Conservation (phyloP, 1,284 basidiomycete species). For the Ustilago loliicola region DNA sequence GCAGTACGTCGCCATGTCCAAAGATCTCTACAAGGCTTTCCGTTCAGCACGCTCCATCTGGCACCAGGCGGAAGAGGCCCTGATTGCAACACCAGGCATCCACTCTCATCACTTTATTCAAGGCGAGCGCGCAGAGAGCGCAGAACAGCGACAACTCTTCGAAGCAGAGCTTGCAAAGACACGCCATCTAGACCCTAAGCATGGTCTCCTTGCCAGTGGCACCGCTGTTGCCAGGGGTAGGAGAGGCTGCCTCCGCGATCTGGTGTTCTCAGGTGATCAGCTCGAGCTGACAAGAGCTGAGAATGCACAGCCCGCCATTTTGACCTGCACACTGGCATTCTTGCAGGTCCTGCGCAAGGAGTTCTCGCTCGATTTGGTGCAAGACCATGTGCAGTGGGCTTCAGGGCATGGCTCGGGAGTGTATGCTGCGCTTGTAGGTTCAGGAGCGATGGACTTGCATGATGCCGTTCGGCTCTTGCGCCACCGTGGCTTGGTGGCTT, state of each 20-base stretch:
- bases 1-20: slow-evolving; percentile 69
- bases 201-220: slow-evolving; percentile 46
- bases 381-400: slow-evolving; percentile 60
- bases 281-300: slow-evolving; percentile 66
- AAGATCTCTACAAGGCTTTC: slow-evolving; percentile 65
- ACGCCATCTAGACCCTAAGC: slow-evolving; percentile 41
- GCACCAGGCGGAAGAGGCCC: slow-evolving; percentile 65
- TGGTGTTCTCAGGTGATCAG: slow-evolving; percentile 67
- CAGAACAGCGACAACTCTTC: slow-evolving; percentile 54
- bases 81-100: slow-evolving; percentile 54
- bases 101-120: slow-evolving; percentile 41
- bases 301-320: slow-evolving; percentile 66
- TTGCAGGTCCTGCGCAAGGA: slow-evolving; percentile 65
- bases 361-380: slow-evolving; percentile 63
- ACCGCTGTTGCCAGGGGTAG: slow-evolving; percentile 42
- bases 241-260: slow-evolving; percentile 60
- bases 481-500: slow-evolving; percentile 62
- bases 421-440: slow-evolving; percentile 64
- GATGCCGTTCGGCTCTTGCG: slow-evolving; percentile 65
- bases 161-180: slow-evolving; percentile 62
- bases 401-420: slow-evolving; percentile 67
- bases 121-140: slow-evolving; percentile 28
- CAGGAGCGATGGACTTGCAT: slow-evolving; percentile 52
- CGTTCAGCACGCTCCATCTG: slow-evolving; percentile 63
- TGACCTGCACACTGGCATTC: slow-evolving; percentile 65